A percentile compares a stretch with the other conserved stretches of the same genome.
These are phyloP conservation scores for Colletotrichum paranaense DNA, from an alignment of 2,329 filamentous ascomycete species.

Conservation along the genomic window DNA sequence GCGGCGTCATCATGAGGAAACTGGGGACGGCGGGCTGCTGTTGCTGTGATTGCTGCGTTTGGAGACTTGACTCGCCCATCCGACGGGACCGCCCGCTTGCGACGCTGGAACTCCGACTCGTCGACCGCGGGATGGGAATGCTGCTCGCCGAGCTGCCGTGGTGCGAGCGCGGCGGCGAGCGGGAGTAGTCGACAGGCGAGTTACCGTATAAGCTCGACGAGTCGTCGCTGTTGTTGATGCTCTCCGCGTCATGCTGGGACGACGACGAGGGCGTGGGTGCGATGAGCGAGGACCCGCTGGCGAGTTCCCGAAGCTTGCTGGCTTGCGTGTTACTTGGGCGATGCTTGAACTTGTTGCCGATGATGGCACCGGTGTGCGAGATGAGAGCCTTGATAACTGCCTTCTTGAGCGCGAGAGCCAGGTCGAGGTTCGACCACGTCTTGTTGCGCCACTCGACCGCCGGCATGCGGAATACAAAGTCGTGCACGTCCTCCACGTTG, in stretches of 20 bases:
- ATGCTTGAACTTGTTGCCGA: constrained; percentile 97
- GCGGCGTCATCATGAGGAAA: constrained; percentile 61
- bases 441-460: constrained; percentile 98
- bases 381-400: constrained; percentile 94
- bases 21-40: constrained; percentile 46
- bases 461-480: constrained; percentile 96
- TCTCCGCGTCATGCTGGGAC: constrained; percentile 52
- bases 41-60: background rate
- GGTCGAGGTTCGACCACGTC: constrained; percentile 97
- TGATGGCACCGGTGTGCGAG: constrained; percentile 94
- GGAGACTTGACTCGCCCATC: constrained; percentile 44
- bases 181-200: constrained; percentile 68
- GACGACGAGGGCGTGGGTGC: constrained; percentile 55
- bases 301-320: constrained; percentile 83
- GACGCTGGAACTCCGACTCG: constrained; percentile 65
- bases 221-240: constrained; percentile 66
- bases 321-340: constrained; percentile 84
- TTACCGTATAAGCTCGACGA: constrained; percentile 65
- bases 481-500: constrained; percentile 96
- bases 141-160: constrained; percentile 61
- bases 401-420: constrained; percentile 92
- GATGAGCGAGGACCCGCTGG: constrained; percentile 78
- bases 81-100: constrained; percentile 58
- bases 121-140: constrained; percentile 55
- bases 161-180: constrained; percentile 67